Conservation (phyloP, 2,329 filamentous ascomycete genomes). For the Chaetomium strumarium region DNA sequence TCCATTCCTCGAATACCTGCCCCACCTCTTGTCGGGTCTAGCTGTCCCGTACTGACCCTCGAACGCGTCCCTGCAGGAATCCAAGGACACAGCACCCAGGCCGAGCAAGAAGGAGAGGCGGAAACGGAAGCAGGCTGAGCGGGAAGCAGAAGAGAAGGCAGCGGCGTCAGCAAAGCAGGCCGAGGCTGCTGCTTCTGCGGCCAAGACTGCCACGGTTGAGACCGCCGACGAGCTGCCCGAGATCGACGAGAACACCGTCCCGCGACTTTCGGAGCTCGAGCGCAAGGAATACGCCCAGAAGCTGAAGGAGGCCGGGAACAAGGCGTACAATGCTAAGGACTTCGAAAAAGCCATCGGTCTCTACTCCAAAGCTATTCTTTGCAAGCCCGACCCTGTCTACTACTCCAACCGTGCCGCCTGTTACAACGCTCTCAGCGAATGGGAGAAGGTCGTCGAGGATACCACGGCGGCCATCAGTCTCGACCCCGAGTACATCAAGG, state of each 20-base stretch:
- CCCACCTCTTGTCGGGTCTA: background rate
- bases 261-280: constrained; percentile 53
- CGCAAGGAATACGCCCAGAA: constrained; percentile 83
- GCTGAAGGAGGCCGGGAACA: constrained; percentile 93
- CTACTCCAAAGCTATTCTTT: constrained; percentile 92
- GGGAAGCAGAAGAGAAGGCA: constrained; percentile 46
- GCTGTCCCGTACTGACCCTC: constrained; percentile 6
- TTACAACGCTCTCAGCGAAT: constrained; percentile 87
- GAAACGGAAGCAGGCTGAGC: constrained; percentile 75
- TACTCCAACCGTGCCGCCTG: constrained; percentile 98
- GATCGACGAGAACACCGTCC: constrained; percentile 52
- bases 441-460: constrained; percentile 95
- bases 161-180: constrained; percentile 25
- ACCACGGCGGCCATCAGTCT: constrained; percentile 91
- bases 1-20: background rate
- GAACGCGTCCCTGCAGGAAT: constrained; percentile 33
- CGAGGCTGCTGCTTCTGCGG: constrained; percentile 33
- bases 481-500: constrained; percentile 95
- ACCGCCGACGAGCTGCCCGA: constrained; percentile 65
- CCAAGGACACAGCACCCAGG: constrained; percentile 54
- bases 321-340: constrained; percentile 89
- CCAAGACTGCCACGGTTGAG: constrained; percentile 50
- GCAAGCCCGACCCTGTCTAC: constrained; percentile 96
- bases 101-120: constrained; percentile 84
- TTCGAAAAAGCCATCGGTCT: constrained; percentile 91